Base-by-base conservation (phyloP, 495 filamentous ascomycete species). In the Sphaerosporella brunnea region DNA sequence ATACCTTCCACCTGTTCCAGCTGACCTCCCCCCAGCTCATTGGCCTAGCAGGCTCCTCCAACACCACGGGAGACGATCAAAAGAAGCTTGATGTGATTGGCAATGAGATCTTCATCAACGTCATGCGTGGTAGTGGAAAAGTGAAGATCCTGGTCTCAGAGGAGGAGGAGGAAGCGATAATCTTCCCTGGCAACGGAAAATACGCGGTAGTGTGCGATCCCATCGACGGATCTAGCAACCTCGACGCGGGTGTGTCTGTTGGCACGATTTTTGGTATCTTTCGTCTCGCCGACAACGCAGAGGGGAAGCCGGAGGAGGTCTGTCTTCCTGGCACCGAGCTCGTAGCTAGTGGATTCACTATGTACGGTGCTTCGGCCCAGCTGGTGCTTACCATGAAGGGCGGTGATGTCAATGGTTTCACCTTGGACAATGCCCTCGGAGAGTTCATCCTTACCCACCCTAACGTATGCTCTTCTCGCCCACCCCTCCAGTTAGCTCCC, bases 81-180 rank as follows among this genome's bases (percentile, higher is more conserved):
- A 96, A 97, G 77, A 97, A 96, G 68, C 82, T 97, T 30, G 90
- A 97, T 64, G 90, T 97, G 26, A 96, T 97, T 61, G 84, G 86
- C 62, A 96, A 97, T 66, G 90, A 97, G 58, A 72, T 97, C 53
- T 96, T 97, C 69, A 80, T 96, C 59, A 77, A 83, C 35, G 79
- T 87, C 44, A 96, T 97, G 90, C 73, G 73, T 42, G 86, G 79
- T 24, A 92, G 80, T 24, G 88, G 84, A 51, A 87, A 88, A 65
- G 84, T 83, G 60, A 78, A 82, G 36, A 68, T 95, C 40, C 68
- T 97, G 13, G 88, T 97, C 18, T 96, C 92, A 16, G 90, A 97
- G 60, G 90, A 97, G 61, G 90, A 95, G 63, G 90, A 97, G 48
- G 72, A 94, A 32, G 74, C 77, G 36, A 90, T 97, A 62, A 72